These are phyloP conservation scores for Xanthoconium stramineum DNA, from an alignment of 768 basidiomycete genomes.

Conservation along the genomic window DNA sequence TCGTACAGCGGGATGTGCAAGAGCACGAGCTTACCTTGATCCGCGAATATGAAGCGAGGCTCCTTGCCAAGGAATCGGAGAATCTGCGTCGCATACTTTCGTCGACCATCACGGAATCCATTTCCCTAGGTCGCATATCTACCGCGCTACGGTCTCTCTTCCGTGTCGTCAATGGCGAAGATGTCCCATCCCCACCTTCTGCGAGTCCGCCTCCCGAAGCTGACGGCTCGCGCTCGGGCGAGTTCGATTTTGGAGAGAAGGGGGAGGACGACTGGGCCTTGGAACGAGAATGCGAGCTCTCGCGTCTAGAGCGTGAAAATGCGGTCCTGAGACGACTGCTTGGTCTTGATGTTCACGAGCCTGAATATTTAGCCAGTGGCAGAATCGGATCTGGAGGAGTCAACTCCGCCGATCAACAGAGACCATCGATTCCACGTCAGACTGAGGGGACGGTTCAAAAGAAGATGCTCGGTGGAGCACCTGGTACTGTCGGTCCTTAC, in stretches of 20 bases:
- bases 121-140: slow-evolving; percentile 68
- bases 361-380: slow-evolving; percentile 5
- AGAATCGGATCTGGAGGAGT: not conserved
- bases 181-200: slow-evolving; percentile 22
- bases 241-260: slow-evolving; percentile 29
- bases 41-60: slow-evolving; percentile 84
- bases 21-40: slow-evolving; percentile 87
- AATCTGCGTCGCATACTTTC: slow-evolving; percentile 55
- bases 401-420: slow-evolving; percentile 13
- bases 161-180: slow-evolving; percentile 69
- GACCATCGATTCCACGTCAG: slow-evolving; percentile 10
- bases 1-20: slow-evolving; percentile 79
- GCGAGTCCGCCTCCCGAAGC: slow-evolving; percentile 3
- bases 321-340: slow-evolving; percentile 71
- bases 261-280: slow-evolving; percentile 72
- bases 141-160: slow-evolving; percentile 66
- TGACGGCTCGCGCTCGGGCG: not conserved
- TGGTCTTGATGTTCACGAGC: slow-evolving; percentile 40
- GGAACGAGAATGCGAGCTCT: slow-evolving; percentile 88
- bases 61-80: slow-evolving; percentile 74
- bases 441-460: slow-evolving; percentile 16
- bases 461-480: slow-evolving; percentile 32
- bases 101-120: slow-evolving; percentile 62
- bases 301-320: slow-evolving; percentile 86
- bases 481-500: slow-evolving; percentile 40